Base-by-base conservation (phyloP, 2,329 filamentous ascomycete genomes). In the Dactylellina parvicollis region DNA sequence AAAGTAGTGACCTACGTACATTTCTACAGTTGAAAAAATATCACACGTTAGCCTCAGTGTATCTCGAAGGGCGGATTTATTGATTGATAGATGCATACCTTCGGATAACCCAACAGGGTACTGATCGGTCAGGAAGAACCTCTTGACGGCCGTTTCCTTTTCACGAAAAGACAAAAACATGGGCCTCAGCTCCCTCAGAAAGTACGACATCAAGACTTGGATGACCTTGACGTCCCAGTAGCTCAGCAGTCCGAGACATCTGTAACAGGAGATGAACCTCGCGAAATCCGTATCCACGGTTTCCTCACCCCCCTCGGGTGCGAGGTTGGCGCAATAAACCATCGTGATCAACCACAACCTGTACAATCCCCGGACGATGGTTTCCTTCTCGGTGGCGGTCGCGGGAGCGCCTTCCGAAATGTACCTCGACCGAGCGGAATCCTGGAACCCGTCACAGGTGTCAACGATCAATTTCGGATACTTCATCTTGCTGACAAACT, bases 151-250 rank as follows among this genome's bases (percentile, higher is more conserved):
- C 5, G 38, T 57, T 9, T 67, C 62, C 18, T 40, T 59, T 26
- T 26, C 24, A 26, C 52, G 34, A 20, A 52, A 67, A 46, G 26
- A 59, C 22, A 38, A 28, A 52, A 67, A 67, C 22, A 67, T 20
- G 8, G 62, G 62, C 26, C 36, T 67, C 44, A 67, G 16, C 26
- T 67, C 62, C 26, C 52, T 47, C 16, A 46, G 9, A 16, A 67
- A 42, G 36, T 49, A 67, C 8, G 62, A 56, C 26, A 67, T 28
- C 9, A 67, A 36, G n/a, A 67, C 30, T 22, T 67, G 62, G 24
- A 67, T 38, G 18, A 67, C 62, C 14, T 67, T 67, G 7, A 67
- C 52, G 22, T 67, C 62, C 62, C 62, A 67, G 26, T 67, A 67
- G 1, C 47, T 52, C 44, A 67, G 18, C n/a, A 18, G 10, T 1